Evolutionary conservation across 306 rosid genomes (phyloP).

Genomic region (Acacia melanoxylon): DNA sequence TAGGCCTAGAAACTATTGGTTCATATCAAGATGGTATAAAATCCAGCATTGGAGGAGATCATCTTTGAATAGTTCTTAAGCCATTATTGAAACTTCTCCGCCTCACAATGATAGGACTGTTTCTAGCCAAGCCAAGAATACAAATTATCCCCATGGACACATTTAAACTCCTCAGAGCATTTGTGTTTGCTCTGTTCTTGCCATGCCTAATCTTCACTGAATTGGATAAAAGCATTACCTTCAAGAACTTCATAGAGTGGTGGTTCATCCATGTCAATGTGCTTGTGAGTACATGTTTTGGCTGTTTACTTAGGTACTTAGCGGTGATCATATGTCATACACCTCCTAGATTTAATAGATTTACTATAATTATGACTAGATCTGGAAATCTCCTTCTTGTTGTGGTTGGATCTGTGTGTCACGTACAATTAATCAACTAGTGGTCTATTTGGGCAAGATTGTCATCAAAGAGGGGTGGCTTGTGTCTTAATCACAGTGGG

Average conservation of each 20-base stretch:
- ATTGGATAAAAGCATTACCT: constrained; percentile 54
- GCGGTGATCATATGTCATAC: constrained; percentile 55
- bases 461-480: constrained; percentile 58
- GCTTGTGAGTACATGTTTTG: constrained; percentile 48
- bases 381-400: constrained; percentile 69
- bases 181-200: constrained; percentile 62
- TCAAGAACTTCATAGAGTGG: constrained; percentile 49
- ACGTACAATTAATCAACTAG: constrained; percentile 14
- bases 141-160: constrained; percentile 54
- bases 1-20: constrained; percentile 21
- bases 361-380: constrained; percentile 61
- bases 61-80: constrained; percentile 45
- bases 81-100: constrained; percentile 57
- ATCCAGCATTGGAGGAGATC: constrained; percentile 23
- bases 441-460: constrained; percentile 58
- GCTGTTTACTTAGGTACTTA: constrained; percentile 47
- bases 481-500: constrained; percentile 69
- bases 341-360: constrained; percentile 48
- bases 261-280: constrained; percentile 68
- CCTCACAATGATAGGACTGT: constrained; percentile 49
- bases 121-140: constrained; percentile 43
- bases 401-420: constrained; percentile 59
- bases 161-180: constrained; percentile 55
- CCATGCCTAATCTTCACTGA: constrained; percentile 62
- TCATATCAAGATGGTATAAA: background rate